Base-by-base conservation (phyloP, 768 basidiomycete genomes). In the Baorangia bicolor region DNA sequence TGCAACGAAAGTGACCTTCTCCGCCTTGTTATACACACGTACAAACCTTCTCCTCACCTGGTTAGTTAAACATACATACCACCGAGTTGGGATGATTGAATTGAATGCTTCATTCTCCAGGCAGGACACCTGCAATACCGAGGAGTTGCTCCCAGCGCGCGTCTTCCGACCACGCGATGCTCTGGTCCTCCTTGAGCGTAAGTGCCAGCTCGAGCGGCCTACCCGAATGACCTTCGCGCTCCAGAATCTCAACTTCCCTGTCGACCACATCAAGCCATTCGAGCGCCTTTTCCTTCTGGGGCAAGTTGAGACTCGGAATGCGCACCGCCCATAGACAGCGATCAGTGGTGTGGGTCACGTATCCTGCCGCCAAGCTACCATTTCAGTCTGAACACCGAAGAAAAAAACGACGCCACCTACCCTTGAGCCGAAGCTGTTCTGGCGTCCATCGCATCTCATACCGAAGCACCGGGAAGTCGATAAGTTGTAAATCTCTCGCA, bases 361-460 rank as follows among this genome's bases (percentile, higher is more conserved):
- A 84, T 2, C 86, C 87, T 89, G 44, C 20, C 8, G 18, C 51
- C 50, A 46, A 18, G 20, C 5, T 14, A 25, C 13, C 49, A 16
- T 33, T 51, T 53, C n/a, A 51, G 31, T 39, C 23, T 27, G 33
- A 5, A 38, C 10, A 12, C 18, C 6, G n/a, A 54, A 21, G 13
- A 30, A 16, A n/a, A 20, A 41, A 6, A 8, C 1, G 33, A 31
- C 2, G 20, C n/a, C 8, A 27, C 76, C 53, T 61, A 83, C 87
- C 87, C 56, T 76, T 71, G 4, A 78, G 73, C 5, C 82, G 79
- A 38, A 74, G 61, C 53, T 84, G 78, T 63, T 86, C 83, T 0
- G 88, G 86, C 0, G 82, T 79, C 85, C 85, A 89, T 33, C 78
- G 73, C 39, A 92, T 86, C 59, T 79, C 74, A 63, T 91, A 92